Evolutionary conservation across 805 yeast genomes (phyloP).

Genomic region (Jamesozyma jinghongensis): DNA sequence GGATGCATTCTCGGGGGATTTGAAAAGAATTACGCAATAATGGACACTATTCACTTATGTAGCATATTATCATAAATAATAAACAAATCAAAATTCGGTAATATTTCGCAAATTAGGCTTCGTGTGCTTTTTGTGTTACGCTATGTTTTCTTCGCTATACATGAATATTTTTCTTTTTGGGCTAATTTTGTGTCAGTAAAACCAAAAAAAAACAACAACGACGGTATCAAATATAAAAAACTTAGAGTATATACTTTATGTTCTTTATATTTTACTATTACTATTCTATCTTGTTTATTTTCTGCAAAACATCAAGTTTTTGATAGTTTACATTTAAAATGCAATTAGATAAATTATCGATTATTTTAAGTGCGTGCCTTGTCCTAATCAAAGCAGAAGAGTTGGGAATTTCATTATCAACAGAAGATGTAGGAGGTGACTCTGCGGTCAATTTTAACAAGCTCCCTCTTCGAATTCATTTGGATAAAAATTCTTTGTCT

Average conservation of each 20-base stretch:
- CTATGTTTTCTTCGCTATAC: too few species aligned
- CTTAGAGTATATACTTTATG: too few species aligned
- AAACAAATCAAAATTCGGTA: background rate
- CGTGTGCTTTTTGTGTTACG: background rate
- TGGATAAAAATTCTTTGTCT: conserved; percentile 14
- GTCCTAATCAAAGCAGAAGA: conserved; percentile 4
- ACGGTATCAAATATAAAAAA: too few species aligned
- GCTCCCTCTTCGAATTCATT: conserved; percentile 11
- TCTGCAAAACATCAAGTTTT: background rate
- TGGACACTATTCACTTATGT: background rate
- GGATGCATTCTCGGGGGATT: conserved; percentile 43
- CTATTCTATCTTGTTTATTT: too few species aligned
- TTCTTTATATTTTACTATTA: too few species aligned
- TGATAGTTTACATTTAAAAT: conserved; percentile 5
- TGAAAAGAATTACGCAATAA: conserved; percentile 10
- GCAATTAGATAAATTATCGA: conserved; percentile 6
- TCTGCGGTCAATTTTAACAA: conserved; percentile 6
- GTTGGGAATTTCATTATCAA: conserved; percentile 8
- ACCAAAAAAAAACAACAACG: too few species aligned
- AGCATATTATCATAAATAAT: too few species aligned
- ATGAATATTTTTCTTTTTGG: background rate
- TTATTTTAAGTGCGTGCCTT: conserved; percentile 1
- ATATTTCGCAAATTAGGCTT: too few species aligned
- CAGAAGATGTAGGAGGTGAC: conserved; percentile 18
- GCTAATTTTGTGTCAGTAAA: conserved; percentile 2